Base-by-base conservation (phyloP, 2,329 filamentous ascomycete species). In the Geoglossum cookeanum region DNA sequence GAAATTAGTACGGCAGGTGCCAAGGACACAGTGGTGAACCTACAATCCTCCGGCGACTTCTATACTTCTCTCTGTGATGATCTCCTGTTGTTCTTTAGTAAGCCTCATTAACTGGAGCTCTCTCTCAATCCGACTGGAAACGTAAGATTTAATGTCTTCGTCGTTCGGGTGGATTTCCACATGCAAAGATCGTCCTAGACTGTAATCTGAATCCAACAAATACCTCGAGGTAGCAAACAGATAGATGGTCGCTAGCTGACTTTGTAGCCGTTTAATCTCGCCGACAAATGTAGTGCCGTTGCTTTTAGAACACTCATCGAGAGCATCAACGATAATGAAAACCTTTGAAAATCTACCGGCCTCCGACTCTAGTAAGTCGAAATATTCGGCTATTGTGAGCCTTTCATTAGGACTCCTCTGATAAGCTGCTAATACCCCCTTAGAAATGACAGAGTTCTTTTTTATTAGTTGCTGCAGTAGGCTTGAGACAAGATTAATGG, bases 161-260 rank as follows among this genome's bases (percentile, higher is more conserved):
- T 65, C 57, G 1, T n/a, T 57, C 2, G 69, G 71, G 11, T 59
- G 61, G 4, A 73, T 69, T 54, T 71, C 65, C 5, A 66, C 9
- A 4, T 2, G n/a, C 7, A 5, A 13, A 8, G 30, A 15, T 6
- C 7, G 13, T 30, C 17, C 27, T 8, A 32, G 27, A 13, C 3
- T 17, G 5, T 13, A 4, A 27, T 51, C 48, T 13, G 32, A 4
- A 15, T 7, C 3, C 5, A 5, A 4, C 2, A 9, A 32, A 5
- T 22, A 5, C 15, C 48, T 27, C 13, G 48, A 51, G 30, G 48
- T 51, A 51, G 32, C 17, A 1, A 51, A 51, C 7, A 51, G 17
- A 13, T 22, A 5, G 7, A 42, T 15, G 13, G 11, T 15, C n/a
- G 39, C 9, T 15, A 51, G 48, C 22, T 22, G 22, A 22, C 22